Evolutionary conservation across 805 yeast genomes (phyloP), one percentile per base, ranked within the genome.

Genomic region (Maudiozyma turicensis): DNA sequence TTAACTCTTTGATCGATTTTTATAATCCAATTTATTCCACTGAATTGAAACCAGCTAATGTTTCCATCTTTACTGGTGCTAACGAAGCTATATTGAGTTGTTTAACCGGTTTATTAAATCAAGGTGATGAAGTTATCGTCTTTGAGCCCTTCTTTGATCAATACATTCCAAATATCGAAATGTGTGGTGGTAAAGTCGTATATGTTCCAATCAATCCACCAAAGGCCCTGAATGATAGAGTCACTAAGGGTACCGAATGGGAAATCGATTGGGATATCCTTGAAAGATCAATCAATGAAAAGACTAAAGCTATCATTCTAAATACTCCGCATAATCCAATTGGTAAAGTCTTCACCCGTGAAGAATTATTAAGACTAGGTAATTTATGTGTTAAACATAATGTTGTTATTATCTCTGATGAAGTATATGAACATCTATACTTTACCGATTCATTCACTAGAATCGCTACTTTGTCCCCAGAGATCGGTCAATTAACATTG

Each of bases 131-230:
- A 66, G 99, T 84, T 29, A 86, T 93, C 65, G 97, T 93, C 11
- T 86, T 93, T 63, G 95, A 91, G 67, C 99, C 99, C 3, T 93
- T 89, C 64, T 93, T 93, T 63, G 99, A 93, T 61, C 99, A 93
- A 69, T 93, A 93, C 68, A 86, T 93, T 55, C 81, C 97, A 49
- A 91, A 93, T 67, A 85, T 93, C 60, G 93, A 89, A 66, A 78
- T 93, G 71, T 82, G 95, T 5, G 98, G 98, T 35, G 99, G 96
- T 40, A 86, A 81, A 60, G 88, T 87, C 31, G 88, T 82, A 45
- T 89, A 88, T 58, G 95, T 87, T 39, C 86, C 89, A 45, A 72
- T 93, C 53, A 82, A 84, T 57, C 93, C 93, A 30, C 99, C 99
- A 9, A 65, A 71, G 15, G 86, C 84, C 45, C 80, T 87, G 52